phyloP scores from a whole-genome alignment of 305 asterid genomes.

The Nicotiana rustica region DNA sequence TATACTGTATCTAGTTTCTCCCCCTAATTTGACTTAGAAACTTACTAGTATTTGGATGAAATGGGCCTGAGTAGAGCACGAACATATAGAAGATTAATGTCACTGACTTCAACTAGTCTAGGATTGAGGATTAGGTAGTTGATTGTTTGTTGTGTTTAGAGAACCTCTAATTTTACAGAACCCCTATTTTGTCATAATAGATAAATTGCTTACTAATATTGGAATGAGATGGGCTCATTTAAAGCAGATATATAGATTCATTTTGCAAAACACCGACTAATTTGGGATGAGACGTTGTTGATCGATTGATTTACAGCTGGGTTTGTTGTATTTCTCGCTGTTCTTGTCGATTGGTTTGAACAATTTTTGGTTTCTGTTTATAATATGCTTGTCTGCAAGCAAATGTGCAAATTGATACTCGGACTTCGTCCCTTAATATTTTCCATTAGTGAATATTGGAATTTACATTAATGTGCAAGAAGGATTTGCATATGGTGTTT shows the following conservation, averaged over 20 bases:
- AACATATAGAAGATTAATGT: neutral
- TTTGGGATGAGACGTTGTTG: neutral
- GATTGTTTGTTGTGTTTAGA: slow-evolving; percentile 2
- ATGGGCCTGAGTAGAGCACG: neutral
- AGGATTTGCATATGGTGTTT: too few species aligned
- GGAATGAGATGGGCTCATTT: neutral
- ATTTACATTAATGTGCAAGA: too few species aligned
- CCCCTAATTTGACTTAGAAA: neutral
- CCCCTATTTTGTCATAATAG: neutral
- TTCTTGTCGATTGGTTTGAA: neutral
- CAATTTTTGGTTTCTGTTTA: neutral
- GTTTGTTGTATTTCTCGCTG: neutral
- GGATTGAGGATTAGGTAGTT: neutral
- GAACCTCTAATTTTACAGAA: neutral
- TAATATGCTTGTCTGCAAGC: neutral
- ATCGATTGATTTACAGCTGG: neutral
- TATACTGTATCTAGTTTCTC: neutral
- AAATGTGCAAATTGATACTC: neutral
- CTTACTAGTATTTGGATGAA: neutral
- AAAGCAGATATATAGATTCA: neutral
- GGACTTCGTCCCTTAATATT: neutral
- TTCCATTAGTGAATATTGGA: neutral
- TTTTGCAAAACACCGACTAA: neutral
- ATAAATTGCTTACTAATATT: neutral
- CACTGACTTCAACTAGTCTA: neutral